These are phyloP conservation scores for Dictyostelium firmibasis DNA, from an alignment of 78 protist genomes.

Conservation along the genomic window DNA sequence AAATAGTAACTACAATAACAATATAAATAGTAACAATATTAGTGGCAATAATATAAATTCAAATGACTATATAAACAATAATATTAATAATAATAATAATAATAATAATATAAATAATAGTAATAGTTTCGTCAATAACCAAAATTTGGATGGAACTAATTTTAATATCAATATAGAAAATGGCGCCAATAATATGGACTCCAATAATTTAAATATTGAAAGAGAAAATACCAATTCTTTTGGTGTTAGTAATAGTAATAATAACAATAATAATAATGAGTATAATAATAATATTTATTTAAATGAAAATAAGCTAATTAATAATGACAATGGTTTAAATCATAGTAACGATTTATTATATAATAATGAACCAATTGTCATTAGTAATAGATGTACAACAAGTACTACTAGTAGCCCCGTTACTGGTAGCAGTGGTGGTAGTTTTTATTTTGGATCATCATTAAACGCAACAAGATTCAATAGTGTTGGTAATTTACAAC, in stretches of 20 bases:
- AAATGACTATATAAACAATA: background rate
- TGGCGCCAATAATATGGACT: background rate
- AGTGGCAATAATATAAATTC: background rate
- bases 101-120: background rate
- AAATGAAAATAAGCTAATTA: background rate
- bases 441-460: background rate
- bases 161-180: constrained; percentile 4
- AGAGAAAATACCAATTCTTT: background rate
- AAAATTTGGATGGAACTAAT: background rate
- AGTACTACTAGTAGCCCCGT: background rate
- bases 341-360: background rate
- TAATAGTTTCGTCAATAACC: background rate
- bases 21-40: background rate
- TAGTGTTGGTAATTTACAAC: constrained; percentile 40
- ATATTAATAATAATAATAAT: background rate
- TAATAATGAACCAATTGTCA: constrained; percentile 18
- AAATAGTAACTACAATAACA: background rate
- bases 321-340: background rate
- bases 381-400: constrained; percentile 8
- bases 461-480: background rate
- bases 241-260: background rate
- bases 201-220: background rate
- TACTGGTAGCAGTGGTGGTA: background rate
- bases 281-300: background rate
- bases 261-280: background rate